A percentile compares a stretch with the other conserved stretches of the same genome.
phyloP scores from a whole-genome alignment of 352 stramenopile genomes.

The Pelagophyceae sp. region DNA sequence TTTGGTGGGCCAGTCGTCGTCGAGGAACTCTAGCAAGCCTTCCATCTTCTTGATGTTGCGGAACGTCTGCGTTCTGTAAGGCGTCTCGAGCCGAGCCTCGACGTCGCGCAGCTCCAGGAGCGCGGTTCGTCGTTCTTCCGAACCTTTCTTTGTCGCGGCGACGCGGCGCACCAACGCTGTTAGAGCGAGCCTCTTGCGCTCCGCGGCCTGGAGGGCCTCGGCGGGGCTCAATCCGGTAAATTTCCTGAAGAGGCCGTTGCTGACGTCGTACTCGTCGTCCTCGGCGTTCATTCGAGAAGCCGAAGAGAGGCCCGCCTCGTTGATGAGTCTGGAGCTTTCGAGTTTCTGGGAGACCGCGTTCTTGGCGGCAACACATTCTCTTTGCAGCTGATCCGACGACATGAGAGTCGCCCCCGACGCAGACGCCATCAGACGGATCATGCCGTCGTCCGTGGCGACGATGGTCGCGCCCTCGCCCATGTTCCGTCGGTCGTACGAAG shows the following conservation, averaged over 20 bases:
- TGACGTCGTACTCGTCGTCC: neutral
- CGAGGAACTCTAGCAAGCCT: neutral
- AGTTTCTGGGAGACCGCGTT: neutral
- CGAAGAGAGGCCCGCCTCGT: neutral
- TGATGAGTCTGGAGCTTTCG: neutral
- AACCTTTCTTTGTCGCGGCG: neutral
- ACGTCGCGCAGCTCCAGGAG: neutral
- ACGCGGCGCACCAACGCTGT: neutral
- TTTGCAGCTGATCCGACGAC: neutral
- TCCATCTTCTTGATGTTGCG: neutral
- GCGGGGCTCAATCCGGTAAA: neutral
- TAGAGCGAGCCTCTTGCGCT: neutral
- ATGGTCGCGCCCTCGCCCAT: slow-evolving; percentile 12
- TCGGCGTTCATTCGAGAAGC: too few relatives aligned
- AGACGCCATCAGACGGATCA: slow-evolving; percentile 3
- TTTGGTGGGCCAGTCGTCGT: neutral
- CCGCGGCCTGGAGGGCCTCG: neutral
- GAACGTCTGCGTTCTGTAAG: neutral
- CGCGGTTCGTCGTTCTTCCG: neutral
- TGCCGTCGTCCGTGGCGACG: slow-evolving; percentile 14
- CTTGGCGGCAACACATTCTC: neutral
- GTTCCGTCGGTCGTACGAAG: neutral
- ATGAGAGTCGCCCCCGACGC: neutral
- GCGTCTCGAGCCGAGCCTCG: neutral
- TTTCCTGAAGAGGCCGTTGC: neutral